Conservation (phyloP, 192 early-diverging fungal species). For the Globomyces pollinis-pini region DNA sequence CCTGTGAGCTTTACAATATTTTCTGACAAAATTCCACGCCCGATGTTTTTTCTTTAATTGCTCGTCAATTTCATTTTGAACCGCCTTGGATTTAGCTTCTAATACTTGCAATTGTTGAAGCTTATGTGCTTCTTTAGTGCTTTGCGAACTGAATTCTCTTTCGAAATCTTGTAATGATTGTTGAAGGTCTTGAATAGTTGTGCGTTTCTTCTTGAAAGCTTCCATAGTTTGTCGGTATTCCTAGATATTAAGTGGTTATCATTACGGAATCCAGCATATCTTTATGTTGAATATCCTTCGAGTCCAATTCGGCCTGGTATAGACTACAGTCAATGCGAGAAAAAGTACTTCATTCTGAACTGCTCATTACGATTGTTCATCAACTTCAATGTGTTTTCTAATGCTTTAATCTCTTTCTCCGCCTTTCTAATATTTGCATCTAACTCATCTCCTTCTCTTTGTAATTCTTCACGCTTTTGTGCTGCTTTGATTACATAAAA, state of each 20-base stretch:
- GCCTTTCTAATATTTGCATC: slow-evolving; percentile 51
- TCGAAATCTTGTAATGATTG: slow-evolving; percentile 31
- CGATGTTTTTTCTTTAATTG: slow-evolving; percentile 40
- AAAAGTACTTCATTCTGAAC: slow-evolving; percentile 33
- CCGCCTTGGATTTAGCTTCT: slow-evolving; percentile 28
- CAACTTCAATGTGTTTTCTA: slow-evolving; percentile 54
- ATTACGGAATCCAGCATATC: slow-evolving; percentile 49
- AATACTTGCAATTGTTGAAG: slow-evolving; percentile 33
- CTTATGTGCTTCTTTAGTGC: slow-evolving; percentile 30
- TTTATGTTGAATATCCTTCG: slow-evolving; percentile 48
- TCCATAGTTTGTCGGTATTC: slow-evolving; percentile 51
- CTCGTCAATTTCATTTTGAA: slow-evolving; percentile 37
- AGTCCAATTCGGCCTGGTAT: slow-evolving; percentile 46
- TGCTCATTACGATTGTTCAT: slow-evolving; percentile 55
- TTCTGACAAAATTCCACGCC: slow-evolving; percentile 22
- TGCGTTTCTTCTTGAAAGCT: slow-evolving; percentile 41
- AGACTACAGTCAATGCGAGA: slow-evolving; percentile 13
- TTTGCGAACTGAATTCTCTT: slow-evolving; percentile 14
- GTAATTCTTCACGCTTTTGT: slow-evolving; percentile 50
- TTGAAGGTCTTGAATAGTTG: slow-evolving; percentile 44
- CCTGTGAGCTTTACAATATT: slow-evolving; percentile 22
- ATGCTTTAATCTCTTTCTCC: slow-evolving; percentile 55
- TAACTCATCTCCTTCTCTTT: slow-evolving; percentile 52
- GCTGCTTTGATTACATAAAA: slow-evolving; percentile 56
- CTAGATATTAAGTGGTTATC: background rate